Evolutionary conservation across 2,329 filamentous ascomycete genomes (phyloP).

Genomic region (Bipolaris bicolor): DNA sequence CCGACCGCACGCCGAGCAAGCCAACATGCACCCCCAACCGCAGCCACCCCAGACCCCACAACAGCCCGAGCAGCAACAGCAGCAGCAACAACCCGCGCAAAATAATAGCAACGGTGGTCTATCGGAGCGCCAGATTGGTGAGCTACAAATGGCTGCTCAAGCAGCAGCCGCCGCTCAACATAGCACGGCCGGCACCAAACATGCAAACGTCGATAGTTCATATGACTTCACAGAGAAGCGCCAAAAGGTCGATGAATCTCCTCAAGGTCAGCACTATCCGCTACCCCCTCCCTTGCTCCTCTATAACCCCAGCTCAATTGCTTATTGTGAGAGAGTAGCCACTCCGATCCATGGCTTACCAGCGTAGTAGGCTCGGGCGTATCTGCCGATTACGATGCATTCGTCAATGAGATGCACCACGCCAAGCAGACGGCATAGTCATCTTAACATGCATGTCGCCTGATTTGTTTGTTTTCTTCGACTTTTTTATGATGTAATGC

Average conservation of each 20-base stretch:
- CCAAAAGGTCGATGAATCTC: slow-evolving; percentile 41
- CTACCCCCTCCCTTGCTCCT: slow-evolving; percentile 10
- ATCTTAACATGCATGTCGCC: neutral
- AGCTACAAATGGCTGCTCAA: slow-evolving; percentile 45
- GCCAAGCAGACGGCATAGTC: slow-evolving; percentile 18
- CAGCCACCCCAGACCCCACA: slow-evolving; percentile 27
- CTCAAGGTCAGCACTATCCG: slow-evolving; percentile 43
- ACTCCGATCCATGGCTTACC: slow-evolving; percentile 34
- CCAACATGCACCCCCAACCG: slow-evolving; percentile 30
- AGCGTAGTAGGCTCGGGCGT: slow-evolving; percentile 24
- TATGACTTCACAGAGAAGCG: slow-evolving; percentile 47
- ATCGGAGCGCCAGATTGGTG: slow-evolving; percentile 46
- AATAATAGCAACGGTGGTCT: slow-evolving; percentile 42
- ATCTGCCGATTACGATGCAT: slow-evolving; percentile 25
- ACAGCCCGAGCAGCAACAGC: slow-evolving; percentile 29
- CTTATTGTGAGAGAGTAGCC: slow-evolving; percentile 43
- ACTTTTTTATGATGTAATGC: slow-evolving; percentile 25
- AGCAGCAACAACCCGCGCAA: slow-evolving; percentile 24
- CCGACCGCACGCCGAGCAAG: slow-evolving; percentile 54
- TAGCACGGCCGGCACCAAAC: slow-evolving; percentile 41
- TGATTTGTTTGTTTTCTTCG: slow-evolving; percentile 4
- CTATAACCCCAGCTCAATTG: slow-evolving; percentile 33
- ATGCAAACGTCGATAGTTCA: slow-evolving; percentile 40
- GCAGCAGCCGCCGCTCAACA: slow-evolving; percentile 45
- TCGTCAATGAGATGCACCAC: slow-evolving; percentile 31